A percentile compares a stretch with the other conserved stretches of the same genome.
phyloP scores from a whole-genome alignment of 768 basidiomycete species.

The Podaxis pistillaris region DNA sequence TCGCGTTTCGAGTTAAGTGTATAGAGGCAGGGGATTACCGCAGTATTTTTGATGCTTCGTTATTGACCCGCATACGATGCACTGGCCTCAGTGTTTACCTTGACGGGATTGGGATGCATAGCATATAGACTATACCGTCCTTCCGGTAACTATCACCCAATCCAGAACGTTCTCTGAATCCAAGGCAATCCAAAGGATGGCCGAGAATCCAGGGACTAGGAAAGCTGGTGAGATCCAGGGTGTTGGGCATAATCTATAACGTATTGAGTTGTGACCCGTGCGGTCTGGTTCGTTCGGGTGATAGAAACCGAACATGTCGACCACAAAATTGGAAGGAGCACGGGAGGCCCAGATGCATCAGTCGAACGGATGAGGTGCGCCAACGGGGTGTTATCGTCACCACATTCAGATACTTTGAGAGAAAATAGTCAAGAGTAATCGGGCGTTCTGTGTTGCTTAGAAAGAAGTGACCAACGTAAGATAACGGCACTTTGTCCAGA shows the following conservation, averaged over 20 bases:
- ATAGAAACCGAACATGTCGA: neutral
- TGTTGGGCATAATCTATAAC: neutral
- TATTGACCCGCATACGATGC: neutral
- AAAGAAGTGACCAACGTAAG: slow-evolving; percentile 6
- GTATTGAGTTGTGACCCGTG: neutral
- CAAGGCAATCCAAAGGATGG: neutral
- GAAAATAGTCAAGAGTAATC: neutral
- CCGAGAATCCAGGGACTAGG: neutral
- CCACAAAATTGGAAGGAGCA: neutral
- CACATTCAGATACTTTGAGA: slow-evolving; percentile 2
- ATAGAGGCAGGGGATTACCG: neutral
- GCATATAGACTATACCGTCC: too few species aligned
- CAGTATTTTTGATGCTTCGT: neutral
- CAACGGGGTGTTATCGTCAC: neutral
- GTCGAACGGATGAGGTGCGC: neutral
- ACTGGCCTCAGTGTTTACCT: neutral
- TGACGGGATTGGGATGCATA: neutral
- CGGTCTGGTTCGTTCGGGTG: neutral
- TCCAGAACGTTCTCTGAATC: neutral
- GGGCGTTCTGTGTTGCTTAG: neutral
- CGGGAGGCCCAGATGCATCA: neutral
- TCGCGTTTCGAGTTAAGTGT: neutral
- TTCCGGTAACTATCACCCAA: slow-evolving; percentile 9
- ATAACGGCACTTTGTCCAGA: neutral
- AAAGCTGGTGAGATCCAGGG: neutral